Evolutionary conservation across 2,329 filamentous ascomycete species (phyloP), one percentile per base, ranked within the genome.

Genomic region (Xylaria hypoxylon): DNA sequence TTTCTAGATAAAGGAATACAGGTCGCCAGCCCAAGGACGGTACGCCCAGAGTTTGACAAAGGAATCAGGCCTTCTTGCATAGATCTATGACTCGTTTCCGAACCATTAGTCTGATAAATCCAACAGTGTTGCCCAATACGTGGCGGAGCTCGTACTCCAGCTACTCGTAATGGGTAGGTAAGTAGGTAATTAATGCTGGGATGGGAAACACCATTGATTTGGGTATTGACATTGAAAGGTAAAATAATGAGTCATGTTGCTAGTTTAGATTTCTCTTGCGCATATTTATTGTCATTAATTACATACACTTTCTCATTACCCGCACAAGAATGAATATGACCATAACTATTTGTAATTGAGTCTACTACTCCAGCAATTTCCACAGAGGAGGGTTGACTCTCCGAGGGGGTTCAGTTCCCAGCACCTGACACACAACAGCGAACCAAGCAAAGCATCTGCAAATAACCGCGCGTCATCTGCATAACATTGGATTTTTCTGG

Each of bases 401-500:
- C 59, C 59, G 33, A 53, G 24, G n/a, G 28, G 15, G 13, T 57
- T 48, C 55, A 42, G 45, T 57, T 13, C 56, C 48, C 26, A 66
- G 51, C 33, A 60, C n/a, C 28, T 57, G 42, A 45, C 22, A 58
- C 52, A 33, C 42, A 59, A 56, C 40, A 62, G 19, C 26, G 44
- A 11, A 45, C 44, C 45, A 56, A 57, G 58, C 50, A 67, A 55
- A 62, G 33, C 10, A 52, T 48, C 67, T 69, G 67, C 67, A 67
- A 64, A 69, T 48, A 52, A 61, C 67, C 64, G 67, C 47, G 45
- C 45, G 50, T 64, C 47, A 38, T 40, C 26, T 50, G 51, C 56
- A 61, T 55, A 48, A 26, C 40, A 61, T 45, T 62, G 31, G 50
- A 24, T 44, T 28, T 55, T 15, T 11, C 17, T 63, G 48, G 42